These are phyloP conservation scores for Ascocoryne sarcoides DNA, from an alignment of 2,329 filamentous ascomycete species.

Conservation along the genomic window DNA sequence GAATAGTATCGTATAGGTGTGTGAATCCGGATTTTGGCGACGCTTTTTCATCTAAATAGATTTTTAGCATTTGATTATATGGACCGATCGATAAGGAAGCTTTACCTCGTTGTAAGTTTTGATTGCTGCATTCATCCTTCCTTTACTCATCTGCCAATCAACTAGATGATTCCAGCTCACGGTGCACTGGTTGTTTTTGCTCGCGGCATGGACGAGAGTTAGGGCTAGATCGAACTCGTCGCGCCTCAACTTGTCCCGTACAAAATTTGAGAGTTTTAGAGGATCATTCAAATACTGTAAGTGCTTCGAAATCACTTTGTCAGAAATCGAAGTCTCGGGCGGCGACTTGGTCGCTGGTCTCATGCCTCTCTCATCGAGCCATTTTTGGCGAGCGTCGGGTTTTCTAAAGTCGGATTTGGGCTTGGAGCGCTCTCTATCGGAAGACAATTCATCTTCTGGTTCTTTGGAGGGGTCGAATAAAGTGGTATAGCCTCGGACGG, in stretches of 20 bases:
- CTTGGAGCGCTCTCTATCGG: no score
- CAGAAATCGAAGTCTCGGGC: background rate
- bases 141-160: conserved; percentile 55
- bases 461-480: no score
- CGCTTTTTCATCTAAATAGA: conserved; percentile 81
- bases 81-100: background rate
- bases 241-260: conserved; percentile 50
- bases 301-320: conserved; percentile 14
- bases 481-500: background rate
- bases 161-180: conserved; percentile 89
- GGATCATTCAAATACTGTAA: conserved; percentile 45
- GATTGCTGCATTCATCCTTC: conserved; percentile 54
- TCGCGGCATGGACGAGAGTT: conserved; percentile 60
- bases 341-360: conserved; percentile 9
- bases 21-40: conserved; percentile 66
- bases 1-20: conserved; percentile 80
- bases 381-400: conserved; percentile 7
- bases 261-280: conserved; percentile 60
- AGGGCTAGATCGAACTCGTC: conserved; percentile 59
- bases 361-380: conserved; percentile 19
- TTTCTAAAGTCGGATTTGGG: background rate
- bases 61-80: conserved; percentile 9
- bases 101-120: conserved; percentile 81
- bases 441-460: no score
- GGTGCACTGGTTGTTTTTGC: conserved; percentile 50